These are phyloP conservation scores for Albatrellus ellisii DNA, from an alignment of 768 basidiomycete genomes.

Conservation along the genomic window DNA sequence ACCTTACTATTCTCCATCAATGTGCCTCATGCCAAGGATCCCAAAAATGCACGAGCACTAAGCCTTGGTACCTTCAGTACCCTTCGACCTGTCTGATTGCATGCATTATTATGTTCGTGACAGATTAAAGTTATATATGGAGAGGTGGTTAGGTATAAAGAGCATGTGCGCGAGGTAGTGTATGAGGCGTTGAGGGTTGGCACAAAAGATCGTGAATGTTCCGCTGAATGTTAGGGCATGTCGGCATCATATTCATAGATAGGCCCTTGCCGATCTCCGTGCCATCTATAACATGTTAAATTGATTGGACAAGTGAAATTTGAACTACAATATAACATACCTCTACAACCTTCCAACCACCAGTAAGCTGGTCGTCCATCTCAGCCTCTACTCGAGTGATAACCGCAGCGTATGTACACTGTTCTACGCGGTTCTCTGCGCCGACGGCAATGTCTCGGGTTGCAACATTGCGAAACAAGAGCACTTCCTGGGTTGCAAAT, in stretches of 20 bases:
- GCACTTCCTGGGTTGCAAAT: constrained; percentile 88
- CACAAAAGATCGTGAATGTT: neutral
- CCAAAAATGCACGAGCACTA: too few relatives aligned
- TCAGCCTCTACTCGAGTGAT: constrained; percentile 83
- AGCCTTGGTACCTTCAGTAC: too few relatives aligned
- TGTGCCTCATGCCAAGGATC: too few relatives aligned
- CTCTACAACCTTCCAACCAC: constrained; percentile 97
- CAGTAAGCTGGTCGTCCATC: constrained; percentile 83
- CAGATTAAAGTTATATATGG: too few relatives aligned
- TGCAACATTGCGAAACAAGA: constrained; percentile 83
- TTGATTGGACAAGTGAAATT: neutral
- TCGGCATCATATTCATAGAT: neutral
- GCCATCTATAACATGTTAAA: neutral
- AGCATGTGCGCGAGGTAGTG: neutral
- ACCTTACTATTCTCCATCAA: too few relatives aligned
- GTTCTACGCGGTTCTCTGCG: constrained; percentile 82
- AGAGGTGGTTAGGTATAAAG: too few relatives aligned
- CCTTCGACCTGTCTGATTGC: too few relatives aligned
- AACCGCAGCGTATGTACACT: constrained; percentile 86
- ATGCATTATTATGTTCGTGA: too few relatives aligned
- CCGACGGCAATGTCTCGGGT: constrained; percentile 82
- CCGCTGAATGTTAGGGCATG: neutral
- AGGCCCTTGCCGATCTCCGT: constrained; percentile 1
- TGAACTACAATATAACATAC: constrained; percentile 28
- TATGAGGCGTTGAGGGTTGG: neutral